phyloP scores from a whole-genome alignment of 2,329 filamentous ascomycete genomes.

The Coniella lustricola region DNA sequence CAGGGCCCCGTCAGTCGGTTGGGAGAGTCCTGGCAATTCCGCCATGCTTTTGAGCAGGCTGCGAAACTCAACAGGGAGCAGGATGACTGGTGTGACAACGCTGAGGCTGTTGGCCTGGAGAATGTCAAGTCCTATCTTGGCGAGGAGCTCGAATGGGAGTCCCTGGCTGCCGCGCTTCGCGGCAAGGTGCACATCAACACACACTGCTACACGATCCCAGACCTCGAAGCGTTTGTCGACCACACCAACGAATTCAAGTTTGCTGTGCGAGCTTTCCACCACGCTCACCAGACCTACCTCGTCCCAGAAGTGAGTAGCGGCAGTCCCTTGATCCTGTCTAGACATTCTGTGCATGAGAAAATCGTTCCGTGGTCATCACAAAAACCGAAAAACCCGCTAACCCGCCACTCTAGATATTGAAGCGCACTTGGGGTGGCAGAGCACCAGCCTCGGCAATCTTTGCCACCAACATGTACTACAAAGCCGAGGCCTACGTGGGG shows the following conservation, averaged over 20 bases:
- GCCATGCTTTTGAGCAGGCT: slow-evolving; percentile 60
- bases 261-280: slow-evolving; percentile 59
- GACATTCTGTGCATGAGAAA: too few species aligned
- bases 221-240: slow-evolving; percentile 52
- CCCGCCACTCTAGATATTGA: slow-evolving; percentile 38
- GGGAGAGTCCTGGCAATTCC: slow-evolving; percentile 63
- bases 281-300: slow-evolving; percentile 60
- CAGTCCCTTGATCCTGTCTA: not conserved
- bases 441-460: slow-evolving; percentile 57
- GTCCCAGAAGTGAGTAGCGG: slow-evolving; percentile 49
- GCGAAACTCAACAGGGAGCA: slow-evolving; percentile 49
- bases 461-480: slow-evolving; percentile 68
- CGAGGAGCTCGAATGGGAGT: slow-evolving; percentile 56
- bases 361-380: too few species aligned
- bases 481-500: slow-evolving; percentile 57
- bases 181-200: slow-evolving; percentile 64
- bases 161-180: slow-evolving; percentile 53
- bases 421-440: slow-evolving; percentile 47
- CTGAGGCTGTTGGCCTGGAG: slow-evolving; percentile 41
- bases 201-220: slow-evolving; percentile 64
- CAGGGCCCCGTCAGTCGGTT: slow-evolving; percentile 53
- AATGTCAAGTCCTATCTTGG: slow-evolving; percentile 53
- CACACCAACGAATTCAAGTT: slow-evolving; percentile 69
- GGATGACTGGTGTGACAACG: slow-evolving; percentile 61
- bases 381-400: not conserved